Evolutionary conservation across 1,139 yeast species (phyloP), one percentile per base, ranked within the genome.

Genomic region (Lodderomyces jiufengensis): DNA sequence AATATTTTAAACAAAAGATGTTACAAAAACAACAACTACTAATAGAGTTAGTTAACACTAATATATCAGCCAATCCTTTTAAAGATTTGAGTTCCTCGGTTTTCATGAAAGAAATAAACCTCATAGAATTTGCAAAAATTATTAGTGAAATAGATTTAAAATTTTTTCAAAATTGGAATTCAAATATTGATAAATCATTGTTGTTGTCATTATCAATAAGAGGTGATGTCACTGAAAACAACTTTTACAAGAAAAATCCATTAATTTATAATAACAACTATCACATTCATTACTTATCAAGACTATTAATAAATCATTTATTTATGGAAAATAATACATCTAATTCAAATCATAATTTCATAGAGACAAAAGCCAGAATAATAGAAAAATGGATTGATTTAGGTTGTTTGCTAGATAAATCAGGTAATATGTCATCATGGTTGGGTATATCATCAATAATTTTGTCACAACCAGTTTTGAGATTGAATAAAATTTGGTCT

Each of bases 361-460:
- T 68, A 13, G 71, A 66, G 33, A 61, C 65, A 33, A 75, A 92
- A 41, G 95, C 95, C 0, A 62, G 75, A 31, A 54, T 88, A 9
- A 57, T 90, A 31, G 79, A 80, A 37, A 84, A 80, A 55, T 92
- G 97, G 98, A 84, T 90, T 34, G 80, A 81, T 44, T 66, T 90
- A 32, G 97, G 97, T 4, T 78, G 85, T 45, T 63, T 72, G 24
- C 73, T 90, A 43, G 95, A 87, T 52, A 78, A 77, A 44, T 66
- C 77, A 20, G 98, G 98, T 34, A 95, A 92, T 54, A 86, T 88
- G 92, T 90, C 90, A 1, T 83, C 95, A 22, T 92, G 97, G 97
- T 63, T 87, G 25, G 96, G 96, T 1, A 81, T 90, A 47, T 88
- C 95, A 1, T 80, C 94, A 1, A 73, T 84, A 2, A 71, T 90